These are phyloP conservation scores for Erucastrum elatum DNA, from an alignment of 345 rosid species.

Conservation along the genomic window DNA sequence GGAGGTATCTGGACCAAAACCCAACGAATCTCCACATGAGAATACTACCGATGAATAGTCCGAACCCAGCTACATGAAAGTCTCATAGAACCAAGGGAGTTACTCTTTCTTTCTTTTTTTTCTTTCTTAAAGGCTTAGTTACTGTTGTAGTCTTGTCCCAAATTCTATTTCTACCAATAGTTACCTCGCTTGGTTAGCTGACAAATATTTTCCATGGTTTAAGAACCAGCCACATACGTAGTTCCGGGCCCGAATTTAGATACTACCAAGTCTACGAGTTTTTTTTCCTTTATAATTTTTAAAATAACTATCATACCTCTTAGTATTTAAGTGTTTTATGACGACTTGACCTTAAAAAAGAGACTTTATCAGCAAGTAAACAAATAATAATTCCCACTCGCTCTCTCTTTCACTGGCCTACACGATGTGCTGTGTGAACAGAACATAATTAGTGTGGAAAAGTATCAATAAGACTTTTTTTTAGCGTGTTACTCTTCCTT, in stretches of 20 bases:
- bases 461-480: background rate
- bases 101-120: too few relatives aligned
- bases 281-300: too few relatives aligned
- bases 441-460: background rate
- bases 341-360: background rate
- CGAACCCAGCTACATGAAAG: background rate
- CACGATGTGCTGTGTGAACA: background rate
- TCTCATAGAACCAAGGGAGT: too few relatives aligned
- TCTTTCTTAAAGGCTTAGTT: too few relatives aligned
- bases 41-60: background rate
- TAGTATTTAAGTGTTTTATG: background rate
- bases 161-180: too few relatives aligned
- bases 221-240: background rate
- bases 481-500: background rate
- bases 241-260: background rate
- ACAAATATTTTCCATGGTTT: background rate
- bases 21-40: background rate
- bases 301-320: background rate
- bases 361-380: background rate
- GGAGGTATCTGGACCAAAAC: background rate
- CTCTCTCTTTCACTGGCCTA: background rate
- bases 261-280: too few relatives aligned
- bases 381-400: background rate
- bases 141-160: too few relatives aligned
- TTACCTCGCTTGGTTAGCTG: too few relatives aligned